Conservation (phyloP, 306 rosid species). For the Glycine tomentella region DNA sequence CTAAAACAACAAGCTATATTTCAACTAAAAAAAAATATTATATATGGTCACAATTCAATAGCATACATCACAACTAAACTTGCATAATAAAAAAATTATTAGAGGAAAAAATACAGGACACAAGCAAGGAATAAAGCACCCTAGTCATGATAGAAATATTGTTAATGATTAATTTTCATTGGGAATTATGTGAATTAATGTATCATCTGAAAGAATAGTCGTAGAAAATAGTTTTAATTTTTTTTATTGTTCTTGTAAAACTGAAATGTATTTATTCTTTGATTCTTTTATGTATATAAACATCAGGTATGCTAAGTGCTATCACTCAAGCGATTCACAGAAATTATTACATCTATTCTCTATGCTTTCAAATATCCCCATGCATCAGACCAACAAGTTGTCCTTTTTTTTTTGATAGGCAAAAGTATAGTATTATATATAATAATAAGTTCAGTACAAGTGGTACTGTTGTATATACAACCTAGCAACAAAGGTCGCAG, state of each 20-base stretch:
- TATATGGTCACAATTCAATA: constrained; percentile 32
- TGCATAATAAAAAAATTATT: not conserved
- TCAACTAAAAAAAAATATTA: constrained; percentile 23
- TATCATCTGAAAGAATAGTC: constrained; percentile 6
- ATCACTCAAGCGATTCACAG: not conserved
- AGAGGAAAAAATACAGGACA: no score
- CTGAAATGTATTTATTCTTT: not conserved
- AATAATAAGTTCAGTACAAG: no score
- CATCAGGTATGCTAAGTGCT: not conserved
- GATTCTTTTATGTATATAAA: not conserved
- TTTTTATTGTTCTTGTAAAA: not conserved
- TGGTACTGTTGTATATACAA: no score
- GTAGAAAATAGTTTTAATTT: not conserved
- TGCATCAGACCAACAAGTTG: no score
- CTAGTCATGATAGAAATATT: no score
- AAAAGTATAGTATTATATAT: no score
- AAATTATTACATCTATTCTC: not conserved
- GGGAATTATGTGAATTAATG: not conserved
- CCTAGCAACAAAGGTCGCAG: no score
- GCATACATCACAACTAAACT: constrained; percentile 27
- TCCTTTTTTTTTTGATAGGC: no score
- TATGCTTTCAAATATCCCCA: no score
- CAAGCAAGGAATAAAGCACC: no score
- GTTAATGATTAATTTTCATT: no score
- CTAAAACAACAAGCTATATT: not conserved